Base-by-base conservation (phyloP, 768 basidiomycete genomes). In the Sporobolomyces phaffii region DNA sequence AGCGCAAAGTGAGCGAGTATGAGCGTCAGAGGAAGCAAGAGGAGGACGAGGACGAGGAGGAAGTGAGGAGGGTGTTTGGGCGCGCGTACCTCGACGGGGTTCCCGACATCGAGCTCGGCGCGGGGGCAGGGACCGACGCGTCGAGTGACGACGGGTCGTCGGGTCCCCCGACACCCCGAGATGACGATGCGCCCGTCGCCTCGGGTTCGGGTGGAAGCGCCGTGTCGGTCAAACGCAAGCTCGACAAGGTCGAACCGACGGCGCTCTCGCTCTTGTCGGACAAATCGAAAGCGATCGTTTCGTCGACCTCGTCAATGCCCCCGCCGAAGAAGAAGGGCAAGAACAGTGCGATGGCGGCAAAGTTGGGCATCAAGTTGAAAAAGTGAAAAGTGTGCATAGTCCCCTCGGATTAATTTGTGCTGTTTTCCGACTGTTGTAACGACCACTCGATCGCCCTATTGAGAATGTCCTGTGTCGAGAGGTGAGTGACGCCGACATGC, bases 11-110 rank as follows among this genome's bases (percentile, higher is more conserved):
- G 71, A 90, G 88, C 77, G 89, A 89, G 54, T 82, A 83, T 44
- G 84, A 85, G 74, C 22, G 44, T 44, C 81, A 81, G 76, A 84
- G 68, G 50, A 69, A 82, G 77, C 80, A 81, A 47, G 82, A 89
- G 63, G 89, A 93, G 71, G 91, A 92, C 67, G 92, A 94, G 77
- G 94, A 98, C 74, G 94, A 99, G 78, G 85, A 82, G 75, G 79
- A 91, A 28, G 89, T 98, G n/a, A 82, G 85, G 70, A 83, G 88
- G 72, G 87, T 90, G 26, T 99, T 99, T 76, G 83, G 89, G 49
- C 90, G 88, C 76, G 82, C 90, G 18, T 73, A 77, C 44, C 67
- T 75, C 44, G 68, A 70, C 22, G 70, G 76, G 11, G 63, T 72
- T 17, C 65, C 73, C 15, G 64, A 57, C 22, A 71, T 72, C 52